A percentile compares a stretch with the other conserved stretches of the same genome.
phyloP scores from a whole-genome alignment of 2,329 filamentous ascomycete genomes.

The Orbilia blumenaviensis region DNA sequence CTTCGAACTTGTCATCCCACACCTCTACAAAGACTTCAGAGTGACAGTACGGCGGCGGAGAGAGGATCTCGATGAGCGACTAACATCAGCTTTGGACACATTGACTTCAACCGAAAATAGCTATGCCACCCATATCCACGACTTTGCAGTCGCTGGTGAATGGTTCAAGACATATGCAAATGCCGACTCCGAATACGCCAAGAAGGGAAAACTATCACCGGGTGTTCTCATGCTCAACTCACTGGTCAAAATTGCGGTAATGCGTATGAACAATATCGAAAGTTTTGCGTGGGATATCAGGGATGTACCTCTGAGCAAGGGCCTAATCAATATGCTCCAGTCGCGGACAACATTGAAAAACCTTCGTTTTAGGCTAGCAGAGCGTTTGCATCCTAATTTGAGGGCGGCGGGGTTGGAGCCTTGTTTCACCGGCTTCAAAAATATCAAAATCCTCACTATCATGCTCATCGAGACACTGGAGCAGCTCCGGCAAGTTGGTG shows the following conservation, averaged over 20 bases:
- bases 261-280: slow-evolving; percentile 53
- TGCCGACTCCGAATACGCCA: slow-evolving; percentile 49
- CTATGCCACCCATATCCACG: slow-evolving; percentile 51
- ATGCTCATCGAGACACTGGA: slow-evolving; percentile 53
- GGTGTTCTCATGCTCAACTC: slow-evolving; percentile 54
- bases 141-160: slow-evolving; percentile 51
- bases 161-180: slow-evolving; percentile 52
- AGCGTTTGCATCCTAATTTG: slow-evolving; percentile 48
- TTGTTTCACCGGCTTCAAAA: slow-evolving; percentile 53
- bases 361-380: slow-evolving; percentile 47
- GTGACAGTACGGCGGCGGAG: slow-evolving; percentile 49
- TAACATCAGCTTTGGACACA: slow-evolving; percentile 50
- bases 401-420: slow-evolving; percentile 51
- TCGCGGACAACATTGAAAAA: slow-evolving; percentile 48
- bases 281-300: slow-evolving; percentile 53
- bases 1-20: slow-evolving; percentile 53
- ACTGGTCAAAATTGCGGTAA: slow-evolving; percentile 52
- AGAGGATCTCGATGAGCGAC: slow-evolving; percentile 50
- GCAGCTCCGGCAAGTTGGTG: slow-evolving; percentile 48
- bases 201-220: slow-evolving; percentile 51
- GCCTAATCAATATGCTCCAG: slow-evolving; percentile 49
- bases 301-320: slow-evolving; percentile 50
- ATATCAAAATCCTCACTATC: slow-evolving; percentile 52
- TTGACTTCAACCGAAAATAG: slow-evolving; percentile 51
- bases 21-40: slow-evolving; percentile 53